Conservation (phyloP, 345 rosid species). For the Capsella bursapastoris region DNA sequence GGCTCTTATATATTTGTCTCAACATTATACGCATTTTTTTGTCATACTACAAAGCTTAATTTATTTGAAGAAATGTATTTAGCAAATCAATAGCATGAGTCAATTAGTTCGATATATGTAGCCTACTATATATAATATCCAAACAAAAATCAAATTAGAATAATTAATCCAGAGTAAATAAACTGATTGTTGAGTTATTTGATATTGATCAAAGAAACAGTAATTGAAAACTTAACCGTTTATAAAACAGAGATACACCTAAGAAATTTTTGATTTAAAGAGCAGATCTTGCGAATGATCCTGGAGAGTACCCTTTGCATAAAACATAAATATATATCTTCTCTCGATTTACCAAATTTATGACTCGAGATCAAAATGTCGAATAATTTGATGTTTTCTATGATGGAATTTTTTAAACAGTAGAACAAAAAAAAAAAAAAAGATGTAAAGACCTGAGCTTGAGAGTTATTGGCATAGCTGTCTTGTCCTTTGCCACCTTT, state of each 20-base stretch:
- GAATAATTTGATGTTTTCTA: not conserved
- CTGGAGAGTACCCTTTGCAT: not conserved
- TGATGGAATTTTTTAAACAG: not conserved
- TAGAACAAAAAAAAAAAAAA: not conserved
- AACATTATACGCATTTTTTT: not conserved
- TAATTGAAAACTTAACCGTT: not conserved
- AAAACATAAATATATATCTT: conserved; percentile 2
- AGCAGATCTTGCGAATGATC: not conserved
- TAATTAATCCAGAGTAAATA: not conserved
- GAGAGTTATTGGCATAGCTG: conserved; percentile 94
- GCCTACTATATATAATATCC: not conserved
- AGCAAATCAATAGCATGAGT: not conserved
- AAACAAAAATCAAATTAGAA: not conserved
- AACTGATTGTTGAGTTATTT: not conserved
- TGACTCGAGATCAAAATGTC: not conserved
- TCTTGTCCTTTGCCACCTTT: conserved; percentile 92
- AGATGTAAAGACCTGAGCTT: conserved; percentile 79
- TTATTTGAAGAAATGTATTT: not conserved
- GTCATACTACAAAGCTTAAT: not conserved
- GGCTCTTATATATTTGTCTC: conserved; percentile 18
- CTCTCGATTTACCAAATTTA: not conserved
- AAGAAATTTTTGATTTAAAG: not conserved
- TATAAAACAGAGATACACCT: not conserved
- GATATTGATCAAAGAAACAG: not conserved
- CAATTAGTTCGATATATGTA: not conserved